Evolutionary conservation across 176 grass and related monocot genomes (phyloP), one percentile per base, ranked within the genome.

Genomic region (Aegilops speltoides): DNA sequence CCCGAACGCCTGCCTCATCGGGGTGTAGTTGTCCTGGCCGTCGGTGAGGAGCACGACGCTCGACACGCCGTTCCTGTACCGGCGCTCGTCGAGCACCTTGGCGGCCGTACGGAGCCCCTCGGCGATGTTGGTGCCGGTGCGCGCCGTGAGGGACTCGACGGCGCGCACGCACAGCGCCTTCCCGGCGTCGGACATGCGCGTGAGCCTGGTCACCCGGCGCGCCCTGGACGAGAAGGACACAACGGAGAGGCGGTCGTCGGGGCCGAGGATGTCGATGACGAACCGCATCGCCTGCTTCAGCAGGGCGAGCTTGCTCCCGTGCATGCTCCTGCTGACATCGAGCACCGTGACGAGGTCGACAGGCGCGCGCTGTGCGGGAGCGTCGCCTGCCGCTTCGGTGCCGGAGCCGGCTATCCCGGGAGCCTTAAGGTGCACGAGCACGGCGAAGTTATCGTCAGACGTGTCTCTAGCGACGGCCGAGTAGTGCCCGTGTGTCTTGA

Each of bases 41-140:
- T 93, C 91, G 20, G 91, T 85, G 68, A 93, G 91, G 29, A 93
- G 91, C 3, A 93, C 81, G 57, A 93, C 87, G 81, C 91, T 85
- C 16, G 76, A 76, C 7, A 93, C 91, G 15, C 87, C 61, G 41
- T 87, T 93, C 74, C 62, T 89, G 40, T 89, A 38, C 20, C 48
- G 80, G 60, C 87, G 56, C 68, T 89, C 79, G 19, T 87, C 68
- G 28, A 89, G 75, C 63, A 82, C 88, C 82, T 77, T 80, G 64
- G 88, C 82, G 29, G 82, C 88, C 56, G 25, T 85, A 10, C 40
- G 69, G 37, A 90, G 83, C 9, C 88, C 88, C 29, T 86, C 76
- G 65, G 83, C 77, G 52, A 90, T 86, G 77, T 86, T 90, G 77
- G 88, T 90, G 26, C 77, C 54, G 29, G 57, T 43, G 52, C 38